A percentile compares a stretch with the other conserved stretches of the same genome.
Conservation (phyloP, 2,329 filamentous ascomycete species). For the Xylaria sp. region DNA sequence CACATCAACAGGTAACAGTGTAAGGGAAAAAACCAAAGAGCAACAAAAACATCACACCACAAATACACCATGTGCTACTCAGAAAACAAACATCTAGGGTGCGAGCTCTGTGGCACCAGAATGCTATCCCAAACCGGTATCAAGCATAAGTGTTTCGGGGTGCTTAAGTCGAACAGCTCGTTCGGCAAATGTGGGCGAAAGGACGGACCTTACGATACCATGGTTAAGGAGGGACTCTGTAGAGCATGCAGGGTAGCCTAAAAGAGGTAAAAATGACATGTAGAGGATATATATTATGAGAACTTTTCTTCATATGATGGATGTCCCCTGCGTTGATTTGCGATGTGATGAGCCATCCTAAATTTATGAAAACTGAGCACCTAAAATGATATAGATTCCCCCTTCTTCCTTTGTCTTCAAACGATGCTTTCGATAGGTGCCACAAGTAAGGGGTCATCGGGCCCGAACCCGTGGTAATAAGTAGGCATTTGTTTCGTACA, state of each 20-base stretch:
- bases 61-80: slow-evolving; percentile 37
- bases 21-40: background rate
- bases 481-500: no score
- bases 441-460: no score
- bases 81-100: slow-evolving; percentile 27
- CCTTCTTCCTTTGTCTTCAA: no score
- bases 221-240: background rate
- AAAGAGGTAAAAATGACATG: background rate
- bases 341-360: no score
- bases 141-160: slow-evolving; percentile 37
- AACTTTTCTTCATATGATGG: no score
- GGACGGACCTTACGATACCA: slow-evolving; percentile 34
- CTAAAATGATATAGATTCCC: no score
- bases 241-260: background rate
- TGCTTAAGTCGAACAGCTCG: slow-evolving; percentile 19
- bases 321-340: no score
- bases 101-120: slow-evolving; percentile 18
- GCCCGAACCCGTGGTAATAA: no score
- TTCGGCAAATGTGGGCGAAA: slow-evolving; percentile 35
- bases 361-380: no score
- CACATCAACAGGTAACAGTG: background rate
- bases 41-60: background rate
- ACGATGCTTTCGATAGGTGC: no score
- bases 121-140: slow-evolving; percentile 3
- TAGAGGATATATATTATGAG: no score